These are phyloP conservation scores for Casuarina cunninghamiana DNA, from an alignment of 306 rosid species.

Conservation along the genomic window DNA sequence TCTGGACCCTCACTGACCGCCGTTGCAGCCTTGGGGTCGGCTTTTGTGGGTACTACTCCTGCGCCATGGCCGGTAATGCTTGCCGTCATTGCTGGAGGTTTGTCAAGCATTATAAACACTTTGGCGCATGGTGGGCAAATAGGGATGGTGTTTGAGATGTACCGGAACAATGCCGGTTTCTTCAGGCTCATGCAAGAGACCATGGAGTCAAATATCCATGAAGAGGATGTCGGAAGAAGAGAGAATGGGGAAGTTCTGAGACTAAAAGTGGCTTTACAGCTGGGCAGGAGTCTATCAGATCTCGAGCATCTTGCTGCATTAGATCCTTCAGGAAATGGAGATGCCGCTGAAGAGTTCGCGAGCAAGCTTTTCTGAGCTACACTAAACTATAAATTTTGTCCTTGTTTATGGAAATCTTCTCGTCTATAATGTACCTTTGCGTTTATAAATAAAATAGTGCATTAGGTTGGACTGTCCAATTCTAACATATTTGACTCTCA, in stretches of 20 bases:
- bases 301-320: conserved; percentile 35
- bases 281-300: conserved; percentile 42
- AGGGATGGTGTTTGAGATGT: conserved; percentile 85
- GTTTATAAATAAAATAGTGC: no score
- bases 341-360: conserved; percentile 28
- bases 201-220: conserved; percentile 46
- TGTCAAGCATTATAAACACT: conserved; percentile 62
- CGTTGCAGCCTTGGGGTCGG: conserved; percentile 57
- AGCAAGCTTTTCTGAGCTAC: conserved; percentile 39
- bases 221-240: conserved; percentile 44
- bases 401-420: no score
- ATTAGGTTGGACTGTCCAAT: no score
- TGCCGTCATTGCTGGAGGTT: conserved; percentile 61
- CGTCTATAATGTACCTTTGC: no score
- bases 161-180: conserved; percentile 50
- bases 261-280: conserved; percentile 58
- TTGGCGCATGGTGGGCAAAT: conserved; percentile 84
- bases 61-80: conserved; percentile 47
- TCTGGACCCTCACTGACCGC: conserved; percentile 67
- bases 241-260: conserved; percentile 68
- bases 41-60: conserved; percentile 34
- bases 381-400: neutral
- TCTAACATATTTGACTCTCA: no score
- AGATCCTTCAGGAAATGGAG: neutral
- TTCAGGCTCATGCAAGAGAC: conserved; percentile 69